Conservation (phyloP, 2,329 filamentous ascomycete genomes). For the Aureobasidium leucospermi region DNA sequence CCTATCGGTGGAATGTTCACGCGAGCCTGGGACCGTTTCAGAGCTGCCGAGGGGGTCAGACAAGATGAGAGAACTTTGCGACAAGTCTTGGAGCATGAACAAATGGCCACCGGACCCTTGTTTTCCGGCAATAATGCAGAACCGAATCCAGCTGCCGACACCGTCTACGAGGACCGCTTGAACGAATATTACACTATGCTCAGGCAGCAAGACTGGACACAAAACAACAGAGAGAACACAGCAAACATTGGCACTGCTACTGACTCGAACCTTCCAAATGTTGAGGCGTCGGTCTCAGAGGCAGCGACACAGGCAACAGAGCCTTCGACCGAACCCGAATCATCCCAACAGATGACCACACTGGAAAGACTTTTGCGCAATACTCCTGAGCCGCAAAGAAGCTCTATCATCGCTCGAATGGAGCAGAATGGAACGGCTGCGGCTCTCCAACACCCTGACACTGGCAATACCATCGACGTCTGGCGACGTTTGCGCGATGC, state of each 20-base stretch:
- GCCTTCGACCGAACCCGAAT: background rate
- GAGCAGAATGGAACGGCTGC: constrained; percentile 13
- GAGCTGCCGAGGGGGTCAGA: constrained; percentile 33
- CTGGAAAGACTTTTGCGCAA: constrained; percentile 13
- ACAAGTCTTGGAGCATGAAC: constrained; percentile 26
- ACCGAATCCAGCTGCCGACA: background rate
- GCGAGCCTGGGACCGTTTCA: constrained; percentile 37
- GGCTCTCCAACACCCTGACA: background rate
- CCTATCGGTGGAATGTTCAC: constrained; percentile 42
- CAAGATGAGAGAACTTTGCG: constrained; percentile 27
- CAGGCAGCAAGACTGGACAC: constrained; percentile 21
- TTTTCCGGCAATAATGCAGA: constrained; percentile 15
- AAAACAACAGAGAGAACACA: constrained; percentile 4
- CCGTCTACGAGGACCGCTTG: constrained; percentile 15
- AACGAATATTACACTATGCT: constrained; percentile 27
- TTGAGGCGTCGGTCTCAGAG: background rate
- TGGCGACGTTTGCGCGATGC: constrained; percentile 13
- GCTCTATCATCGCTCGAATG: constrained; percentile 13
- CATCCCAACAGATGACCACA: background rate
- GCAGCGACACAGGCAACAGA: background rate
- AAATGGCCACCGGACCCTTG: constrained; percentile 11
- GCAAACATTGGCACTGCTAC: background rate
- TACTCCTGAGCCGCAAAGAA: constrained; percentile 13
- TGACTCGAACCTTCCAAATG: background rate
- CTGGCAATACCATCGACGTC: background rate